Evolutionary conservation across 495 filamentous ascomycete species (phyloP).

Genomic region (Penicillium soppii): DNA sequence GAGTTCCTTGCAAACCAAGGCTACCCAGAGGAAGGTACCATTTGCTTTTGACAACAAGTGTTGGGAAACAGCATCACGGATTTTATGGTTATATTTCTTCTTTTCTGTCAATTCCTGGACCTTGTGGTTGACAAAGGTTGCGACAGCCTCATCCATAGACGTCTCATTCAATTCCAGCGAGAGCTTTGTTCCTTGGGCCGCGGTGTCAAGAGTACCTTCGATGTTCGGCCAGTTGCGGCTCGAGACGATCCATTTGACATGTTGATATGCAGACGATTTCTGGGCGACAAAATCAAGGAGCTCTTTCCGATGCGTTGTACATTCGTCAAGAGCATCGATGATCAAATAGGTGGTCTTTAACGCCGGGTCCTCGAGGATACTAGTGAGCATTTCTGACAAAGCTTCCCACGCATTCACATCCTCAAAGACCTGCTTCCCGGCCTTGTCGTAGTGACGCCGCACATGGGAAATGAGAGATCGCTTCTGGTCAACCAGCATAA

Average conservation of each 20-base stretch:
- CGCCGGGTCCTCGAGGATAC: slow-evolving; percentile 29
- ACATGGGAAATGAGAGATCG: no score
- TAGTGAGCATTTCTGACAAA: slow-evolving; percentile 22
- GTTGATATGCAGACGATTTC: neutral
- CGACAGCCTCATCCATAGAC: slow-evolving; percentile 10
- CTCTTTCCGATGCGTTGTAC: slow-evolving; percentile 18
- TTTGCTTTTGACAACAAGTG: slow-evolving; percentile 21
- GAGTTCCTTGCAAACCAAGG: slow-evolving; percentile 26
- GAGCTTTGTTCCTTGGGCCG: slow-evolving; percentile 3
- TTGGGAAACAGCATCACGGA: slow-evolving; percentile 7
- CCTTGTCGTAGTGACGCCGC: no score
- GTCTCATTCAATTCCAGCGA: slow-evolving; percentile 24
- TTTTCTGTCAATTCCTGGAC: slow-evolving; percentile 16
- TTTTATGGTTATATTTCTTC: neutral
- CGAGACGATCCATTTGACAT: slow-evolving; percentile 32
- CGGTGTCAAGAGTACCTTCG: slow-evolving; percentile 4
- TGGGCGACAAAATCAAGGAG: slow-evolving; percentile 35
- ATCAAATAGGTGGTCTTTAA: slow-evolving; percentile 33
- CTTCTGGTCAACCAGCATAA: slow-evolving; percentile 32
- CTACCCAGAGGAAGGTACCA: slow-evolving; percentile 38
- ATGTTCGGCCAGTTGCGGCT: slow-evolving; percentile 27
- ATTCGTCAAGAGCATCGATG: slow-evolving; percentile 53
- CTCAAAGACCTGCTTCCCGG: slow-evolving; percentile 28
- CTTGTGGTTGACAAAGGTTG: slow-evolving; percentile 33
- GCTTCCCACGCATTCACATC: slow-evolving; percentile 30